These are phyloP conservation scores for Chenopodium quinoa DNA, from an alignment of 148 eudicot species.

Conservation along the genomic window DNA sequence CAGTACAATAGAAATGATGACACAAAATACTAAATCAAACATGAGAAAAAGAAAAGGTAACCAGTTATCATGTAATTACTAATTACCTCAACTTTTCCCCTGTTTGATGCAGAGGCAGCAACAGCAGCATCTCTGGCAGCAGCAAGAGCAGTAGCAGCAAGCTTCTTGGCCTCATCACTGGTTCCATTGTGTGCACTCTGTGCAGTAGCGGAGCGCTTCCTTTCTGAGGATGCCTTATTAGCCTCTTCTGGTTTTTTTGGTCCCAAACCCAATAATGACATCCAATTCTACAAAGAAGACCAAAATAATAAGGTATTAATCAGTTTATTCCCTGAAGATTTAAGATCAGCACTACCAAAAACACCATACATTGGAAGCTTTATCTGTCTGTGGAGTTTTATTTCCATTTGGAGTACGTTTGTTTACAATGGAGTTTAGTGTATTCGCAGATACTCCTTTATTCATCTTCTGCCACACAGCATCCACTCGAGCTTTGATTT, in stretches of 20 bases:
- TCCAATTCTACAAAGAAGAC: slow-evolving; percentile 57
- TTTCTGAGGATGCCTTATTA: slow-evolving; percentile 18
- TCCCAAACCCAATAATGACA: slow-evolving; percentile 65
- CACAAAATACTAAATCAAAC: background rate
- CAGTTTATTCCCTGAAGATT: background rate
- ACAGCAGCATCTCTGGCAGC: slow-evolving; percentile 73
- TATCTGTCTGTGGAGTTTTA: slow-evolving; percentile 34
- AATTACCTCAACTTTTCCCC: slow-evolving; percentile 81
- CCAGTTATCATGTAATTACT: background rate
- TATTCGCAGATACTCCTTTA: slow-evolving; percentile 72
- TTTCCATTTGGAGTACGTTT: slow-evolving; percentile 35
- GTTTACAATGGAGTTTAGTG: slow-evolving; percentile 53
- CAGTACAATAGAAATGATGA: background rate
- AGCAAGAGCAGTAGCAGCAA: slow-evolving; percentile 87
- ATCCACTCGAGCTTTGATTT: slow-evolving; percentile 76
- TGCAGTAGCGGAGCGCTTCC: slow-evolving; percentile 24
- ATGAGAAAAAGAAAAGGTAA: background rate
- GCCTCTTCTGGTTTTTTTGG: slow-evolving; percentile 46
- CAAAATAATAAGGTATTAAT: background rate
- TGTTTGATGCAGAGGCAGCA: slow-evolving; percentile 48
- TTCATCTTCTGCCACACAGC: slow-evolving; percentile 92
- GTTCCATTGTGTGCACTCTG: slow-evolving; percentile 49
- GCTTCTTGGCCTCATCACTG: slow-evolving; percentile 70
- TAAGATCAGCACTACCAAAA: background rate
- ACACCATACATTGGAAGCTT: slow-evolving; percentile 43